Base-by-base conservation (phyloP, 495 filamentous ascomycete genomes). In the Talaromyces stipitatus region DNA sequence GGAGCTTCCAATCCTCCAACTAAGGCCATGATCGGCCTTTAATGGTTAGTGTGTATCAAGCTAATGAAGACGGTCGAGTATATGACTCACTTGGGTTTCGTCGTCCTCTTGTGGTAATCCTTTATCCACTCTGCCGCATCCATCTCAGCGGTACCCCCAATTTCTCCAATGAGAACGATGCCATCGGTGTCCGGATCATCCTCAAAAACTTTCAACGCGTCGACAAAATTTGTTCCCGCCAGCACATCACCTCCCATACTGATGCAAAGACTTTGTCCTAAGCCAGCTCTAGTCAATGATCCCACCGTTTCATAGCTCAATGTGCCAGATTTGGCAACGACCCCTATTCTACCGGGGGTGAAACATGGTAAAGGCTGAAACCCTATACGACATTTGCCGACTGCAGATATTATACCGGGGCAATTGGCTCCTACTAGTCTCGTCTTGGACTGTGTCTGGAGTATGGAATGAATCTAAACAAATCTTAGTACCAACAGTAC, bases 301-400 rank as follows among this genome's bases (percentile, higher is more conserved):
- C 87, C 92, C 7, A 92, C 90, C 18, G 90, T 85, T 68, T 95
- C 91, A 61, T 96, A 96, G 54, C 86, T 90, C 28, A 97, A 69
- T 1, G 91, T 96, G 0, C 91, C 90, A 1, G 91, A 95, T 66
- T 92, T 95, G 12, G 90, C 87, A 7, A 91, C 79, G 51, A 97
- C 92, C 0, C 88, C 90, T 43, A 97, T 77, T 53, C 81, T 76
- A 0, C 92, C 91, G 0, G 89, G 83, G 1, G 74, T 65, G 54
- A 94, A 94, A 50, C 84, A 89, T 0, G 86, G 82, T 23, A 94
- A 69, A 0, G 91, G 91, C 67, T 95, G 89, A 65, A 95, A 94
- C 0, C 91, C 89, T 62, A 95, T 92, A 38, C 90, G 83, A 63
- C 91, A 95, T 63, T 79, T 85, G 0, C 87, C 89, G 47, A 86